phyloP scores from a whole-genome alignment of 176 grass and related monocot species.

The Luzula sylvatica region DNA sequence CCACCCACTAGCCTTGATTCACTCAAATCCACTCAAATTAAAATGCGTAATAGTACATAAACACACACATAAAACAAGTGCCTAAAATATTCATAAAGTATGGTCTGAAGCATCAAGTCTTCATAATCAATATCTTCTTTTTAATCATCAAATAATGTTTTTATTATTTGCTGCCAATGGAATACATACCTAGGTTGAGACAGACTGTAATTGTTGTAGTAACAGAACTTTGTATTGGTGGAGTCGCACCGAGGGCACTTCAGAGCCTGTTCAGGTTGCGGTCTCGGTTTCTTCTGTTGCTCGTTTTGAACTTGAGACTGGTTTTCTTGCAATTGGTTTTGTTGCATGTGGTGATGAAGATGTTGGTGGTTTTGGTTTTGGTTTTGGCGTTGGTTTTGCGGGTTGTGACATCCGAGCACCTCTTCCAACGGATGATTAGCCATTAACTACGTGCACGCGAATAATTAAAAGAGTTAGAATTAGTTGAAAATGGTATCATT shows the following conservation, averaged over 20 bases:
- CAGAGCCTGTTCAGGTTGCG: constrained; percentile 27
- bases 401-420: not conserved
- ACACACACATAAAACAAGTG: not conserved
- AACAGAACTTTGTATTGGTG: constrained; percentile 67
- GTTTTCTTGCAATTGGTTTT: constrained; percentile 10
- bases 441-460: too few relatives aligned
- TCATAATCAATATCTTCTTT: too few relatives aligned
- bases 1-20: too few relatives aligned
- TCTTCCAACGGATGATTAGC: constrained; percentile 13
- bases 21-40: too few relatives aligned
- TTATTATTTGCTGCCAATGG: too few relatives aligned
- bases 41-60: not conserved
- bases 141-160: too few relatives aligned
- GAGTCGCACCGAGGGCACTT: constrained; percentile 46
- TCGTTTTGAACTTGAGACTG: constrained; percentile 22
- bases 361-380: not conserved
- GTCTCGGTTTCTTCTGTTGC: constrained; percentile 25
- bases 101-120: too few relatives aligned
- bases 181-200: constrained; percentile 38
- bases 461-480: too few relatives aligned
- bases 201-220: constrained; percentile 62
- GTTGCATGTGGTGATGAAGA: constrained; percentile 5
- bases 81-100: too few relatives aligned
- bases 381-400: not conserved
- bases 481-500: too few relatives aligned